Base-by-base conservation (phyloP, 306 rosid species). In the Arachis hypogaea region DNA sequence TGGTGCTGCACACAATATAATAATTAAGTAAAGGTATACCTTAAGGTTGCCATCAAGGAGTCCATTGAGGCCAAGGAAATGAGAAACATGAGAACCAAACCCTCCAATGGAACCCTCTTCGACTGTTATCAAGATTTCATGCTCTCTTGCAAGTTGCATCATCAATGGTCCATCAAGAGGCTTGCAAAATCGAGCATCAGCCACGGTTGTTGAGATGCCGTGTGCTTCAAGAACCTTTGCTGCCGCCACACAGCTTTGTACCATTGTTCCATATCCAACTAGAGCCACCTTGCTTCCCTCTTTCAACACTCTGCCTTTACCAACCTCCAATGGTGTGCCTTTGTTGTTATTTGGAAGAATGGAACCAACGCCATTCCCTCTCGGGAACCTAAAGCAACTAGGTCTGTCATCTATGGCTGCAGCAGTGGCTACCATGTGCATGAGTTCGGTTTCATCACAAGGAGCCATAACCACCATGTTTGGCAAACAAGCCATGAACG, bases 381-480 rank as follows among this genome's bases (percentile, higher is more conserved):
- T 86, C 1, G 90, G 90, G 66, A 74, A 88, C 72, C 90, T 80
- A 43, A 88, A 88, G 88, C 93, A 88, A 69, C 93, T 84, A 7
- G 93, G 88, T 2, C 90, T 51, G 7, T 88, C 88, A 40, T 86
- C 87, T 22, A 86, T 84, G 78, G 93, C 87, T 5, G 93, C 90
- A n/a, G 93, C 93, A 2, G 90, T 88, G 77, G 90, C 90, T 42
- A 86, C 78, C 90, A 86, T 88, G 82, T 84, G 78, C 87, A 88
- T 88, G 2, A 88, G 82, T 74, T 88, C 93, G 0, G 78, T 73
- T 79, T 88, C 93, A 33, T 83, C 76, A 28, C 90, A 83, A 6
- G 93, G 90, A 71, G 90, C 93, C 93, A 88, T 88, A 11, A 84
- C 90, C 66, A 88, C 88, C 88, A 88, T 88, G 84, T 86, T 88